A percentile compares a stretch with the other conserved stretches of the same genome.
phyloP scores from a whole-genome alignment of 805 yeast genomes.

The Nakazawaea siamensis region DNA sequence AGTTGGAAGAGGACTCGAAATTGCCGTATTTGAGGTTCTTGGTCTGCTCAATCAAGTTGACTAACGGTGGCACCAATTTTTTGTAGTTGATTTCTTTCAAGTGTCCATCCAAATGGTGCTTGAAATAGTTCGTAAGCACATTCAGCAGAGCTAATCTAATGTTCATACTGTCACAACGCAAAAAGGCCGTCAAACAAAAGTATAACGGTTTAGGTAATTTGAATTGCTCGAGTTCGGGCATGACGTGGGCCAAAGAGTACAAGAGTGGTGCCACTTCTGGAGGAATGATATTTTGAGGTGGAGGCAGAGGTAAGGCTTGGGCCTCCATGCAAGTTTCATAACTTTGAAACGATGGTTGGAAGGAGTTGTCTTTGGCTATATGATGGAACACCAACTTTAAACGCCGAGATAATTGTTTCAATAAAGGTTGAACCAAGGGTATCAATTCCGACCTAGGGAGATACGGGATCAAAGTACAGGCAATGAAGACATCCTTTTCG shows the following conservation, averaged over 20 bases:
- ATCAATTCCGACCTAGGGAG: conserved; percentile 12
- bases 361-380: conserved; percentile 14
- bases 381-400: conserved; percentile 17
- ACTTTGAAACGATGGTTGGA: conserved; percentile 9
- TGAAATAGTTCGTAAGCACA: conserved; percentile 20
- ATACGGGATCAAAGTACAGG: conserved; percentile 19
- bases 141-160: conserved; percentile 19
- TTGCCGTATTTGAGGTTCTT: conserved; percentile 9
- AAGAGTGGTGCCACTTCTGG: conserved; percentile 19
- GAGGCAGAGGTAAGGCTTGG: conserved; percentile 15
- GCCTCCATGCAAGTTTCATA: conserved; percentile 13
- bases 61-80: conserved; percentile 18
- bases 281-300: conserved; percentile 13
- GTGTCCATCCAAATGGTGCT: conserved; percentile 11
- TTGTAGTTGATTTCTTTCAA: conserved; percentile 14
- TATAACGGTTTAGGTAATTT: conserved; percentile 18
- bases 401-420: conserved; percentile 15
- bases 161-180: conserved; percentile 17
- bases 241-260: conserved; percentile 16
- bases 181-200: conserved; percentile 18
- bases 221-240: conserved; percentile 3
- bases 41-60: conserved; percentile 16
- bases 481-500: conserved; percentile 12
- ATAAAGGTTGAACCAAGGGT: conserved; percentile 15
- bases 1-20: conserved; percentile 13